Evolutionary conservation across 345 rosid genomes (phyloP).

Genomic region (Eutrema heterophyllum): DNA sequence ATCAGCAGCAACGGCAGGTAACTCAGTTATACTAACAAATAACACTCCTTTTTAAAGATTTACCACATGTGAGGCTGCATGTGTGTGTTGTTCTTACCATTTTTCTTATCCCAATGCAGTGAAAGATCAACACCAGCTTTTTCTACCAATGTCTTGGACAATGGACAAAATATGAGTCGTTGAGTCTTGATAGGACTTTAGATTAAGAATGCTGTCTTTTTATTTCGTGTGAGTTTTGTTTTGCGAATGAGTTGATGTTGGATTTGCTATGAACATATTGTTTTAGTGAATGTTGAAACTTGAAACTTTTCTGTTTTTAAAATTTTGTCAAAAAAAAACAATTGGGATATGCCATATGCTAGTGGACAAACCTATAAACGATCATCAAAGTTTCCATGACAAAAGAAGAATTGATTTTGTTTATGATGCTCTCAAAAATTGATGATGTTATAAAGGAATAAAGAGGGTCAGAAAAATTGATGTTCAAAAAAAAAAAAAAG

Average conservation of each 20-base stretch:
- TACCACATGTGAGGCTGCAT: not conserved
- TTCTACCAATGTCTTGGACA: constrained; percentile 16
- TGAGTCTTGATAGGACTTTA: constrained; percentile 22
- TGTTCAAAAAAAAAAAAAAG: too few relatives aligned
- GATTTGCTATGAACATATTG: not conserved
- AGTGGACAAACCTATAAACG: not conserved
- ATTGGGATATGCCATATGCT: not conserved
- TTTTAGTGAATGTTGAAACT: not conserved
- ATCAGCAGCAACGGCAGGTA: constrained; percentile 46
- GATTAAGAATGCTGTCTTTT: constrained; percentile 10
- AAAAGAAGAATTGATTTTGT: not conserved
- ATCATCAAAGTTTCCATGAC: not conserved
- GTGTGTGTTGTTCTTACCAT: not conserved
- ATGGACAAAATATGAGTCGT: constrained; percentile 9
- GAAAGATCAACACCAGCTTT: constrained; percentile 13
- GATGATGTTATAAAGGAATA: too few relatives aligned
- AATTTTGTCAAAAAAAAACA: not conserved
- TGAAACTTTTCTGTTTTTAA: not conserved
- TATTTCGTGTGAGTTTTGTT: constrained; percentile 3
- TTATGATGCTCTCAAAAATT: not conserved
- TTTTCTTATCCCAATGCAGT: constrained; percentile 20
- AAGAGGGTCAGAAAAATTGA: too few relatives aligned
- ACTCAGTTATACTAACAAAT: not conserved
- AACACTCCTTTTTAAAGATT: not conserved
- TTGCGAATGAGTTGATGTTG: not conserved